Conservation (phyloP, 768 basidiomycete genomes). For the Sporobolomyces phaffii region DNA sequence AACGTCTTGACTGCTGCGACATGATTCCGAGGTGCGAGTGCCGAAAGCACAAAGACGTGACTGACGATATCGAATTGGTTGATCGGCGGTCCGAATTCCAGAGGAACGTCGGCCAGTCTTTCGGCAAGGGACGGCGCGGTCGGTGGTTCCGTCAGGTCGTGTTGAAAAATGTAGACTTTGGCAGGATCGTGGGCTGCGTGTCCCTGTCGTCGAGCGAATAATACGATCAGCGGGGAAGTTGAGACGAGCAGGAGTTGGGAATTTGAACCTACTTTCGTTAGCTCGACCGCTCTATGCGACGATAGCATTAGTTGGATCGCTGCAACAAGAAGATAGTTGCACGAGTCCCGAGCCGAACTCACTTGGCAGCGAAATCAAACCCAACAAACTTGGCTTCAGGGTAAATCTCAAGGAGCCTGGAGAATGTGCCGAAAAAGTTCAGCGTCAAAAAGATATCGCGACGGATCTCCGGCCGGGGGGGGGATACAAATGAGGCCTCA, state of each 20-base stretch:
- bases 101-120: conserved; percentile 2
- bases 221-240: not conserved
- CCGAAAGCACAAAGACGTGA: conserved; percentile 34
- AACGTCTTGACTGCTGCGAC: conserved; percentile 15
- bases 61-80: conserved; percentile 26
- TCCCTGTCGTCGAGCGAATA: not conserved
- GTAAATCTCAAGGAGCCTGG: conserved; percentile 28
- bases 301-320: not conserved
- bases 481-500: no score
- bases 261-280: conserved; percentile 9
- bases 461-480: no score
- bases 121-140: conserved; percentile 2
- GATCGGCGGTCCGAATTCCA: conserved; percentile 3
- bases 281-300: conserved; percentile 20
- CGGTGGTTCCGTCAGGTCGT: conserved; percentile 28
- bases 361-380: conserved; percentile 34
- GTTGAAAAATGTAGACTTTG: conserved; percentile 27
- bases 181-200: conserved; percentile 12
- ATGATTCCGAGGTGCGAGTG: conserved; percentile 19
- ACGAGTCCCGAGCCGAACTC: not conserved
- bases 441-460: no score
- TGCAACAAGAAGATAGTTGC: not conserved
- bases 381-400: conserved; percentile 18
- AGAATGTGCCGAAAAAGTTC: not conserved
- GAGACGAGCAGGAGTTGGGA: not conserved